Evolutionary conservation across 2,329 filamentous ascomycete species (phyloP).

Genomic region (Pseudocercospora pini-densiflorae): DNA sequence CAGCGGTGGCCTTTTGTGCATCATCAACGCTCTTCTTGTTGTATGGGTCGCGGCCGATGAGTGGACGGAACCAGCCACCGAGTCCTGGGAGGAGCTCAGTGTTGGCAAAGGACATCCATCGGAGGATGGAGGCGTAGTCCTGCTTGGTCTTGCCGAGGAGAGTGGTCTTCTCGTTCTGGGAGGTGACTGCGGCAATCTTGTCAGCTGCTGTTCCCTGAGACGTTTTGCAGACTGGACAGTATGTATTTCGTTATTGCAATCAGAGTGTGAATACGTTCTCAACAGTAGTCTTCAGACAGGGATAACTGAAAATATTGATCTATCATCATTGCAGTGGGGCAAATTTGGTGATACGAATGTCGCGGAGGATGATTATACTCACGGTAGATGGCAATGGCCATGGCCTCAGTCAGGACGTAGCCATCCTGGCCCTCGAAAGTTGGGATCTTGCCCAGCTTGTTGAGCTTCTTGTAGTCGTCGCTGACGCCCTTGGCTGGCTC

Average conservation of each 20-base stretch:
- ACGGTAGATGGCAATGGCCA: conserved; percentile 98
- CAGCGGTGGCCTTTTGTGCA: conserved; percentile 68
- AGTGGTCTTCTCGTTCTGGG: conserved; percentile 99
- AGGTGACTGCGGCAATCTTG: conserved; percentile 70
- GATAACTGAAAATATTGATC: conserved; percentile 83
- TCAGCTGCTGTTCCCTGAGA: conserved; percentile 14
- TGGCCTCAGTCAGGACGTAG: conserved; percentile 84
- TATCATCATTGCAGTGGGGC: conserved; percentile 68
- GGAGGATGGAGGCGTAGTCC: conserved; percentile 97
- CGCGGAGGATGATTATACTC: conserved; percentile 54
- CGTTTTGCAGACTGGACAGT: conserved; percentile 1
- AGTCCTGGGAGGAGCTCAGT: conserved; percentile 76
- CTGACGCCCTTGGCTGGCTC: conserved; percentile 67
- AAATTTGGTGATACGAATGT: background rate
- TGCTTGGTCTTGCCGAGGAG: conserved; percentile 99
- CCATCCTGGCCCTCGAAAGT: conserved; percentile 92
- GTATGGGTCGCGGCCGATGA: conserved; percentile 81
- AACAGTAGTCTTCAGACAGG: conserved; percentile 97
- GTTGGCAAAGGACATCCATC: conserved; percentile 99
- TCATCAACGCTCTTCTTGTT: conserved; percentile 99
- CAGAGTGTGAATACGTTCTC: conserved; percentile 85
- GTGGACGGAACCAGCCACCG: conserved; percentile 82
- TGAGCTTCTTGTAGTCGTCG: conserved; percentile 81
- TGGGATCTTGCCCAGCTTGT: conserved; percentile 88
- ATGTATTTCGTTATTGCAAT: conserved; percentile 41